Evolutionary conservation across 345 rosid species (phyloP), one percentile per base, ranked within the genome.

Genomic region (Hevea brasiliensis): DNA sequence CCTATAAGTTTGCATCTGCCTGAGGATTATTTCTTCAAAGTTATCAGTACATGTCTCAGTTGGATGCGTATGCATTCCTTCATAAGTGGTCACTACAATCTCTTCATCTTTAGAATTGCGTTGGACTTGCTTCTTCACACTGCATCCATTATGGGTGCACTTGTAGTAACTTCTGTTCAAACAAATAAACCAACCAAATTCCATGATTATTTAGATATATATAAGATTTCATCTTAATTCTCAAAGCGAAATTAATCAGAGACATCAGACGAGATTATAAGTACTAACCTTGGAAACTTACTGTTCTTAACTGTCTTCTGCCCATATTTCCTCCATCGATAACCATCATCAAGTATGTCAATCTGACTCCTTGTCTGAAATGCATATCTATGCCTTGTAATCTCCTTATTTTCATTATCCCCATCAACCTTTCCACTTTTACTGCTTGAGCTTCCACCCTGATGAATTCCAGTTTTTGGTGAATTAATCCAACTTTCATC

Each of bases 251-350:
- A 32, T 32, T 4, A 32, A 32, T 32, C 37, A 32, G 40, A 24
- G 2, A 41, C 23, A 42, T 3, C 0, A 61, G 37, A 65, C 10
- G 9, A 13, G 10, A 42, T 45, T 45, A 45, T 1, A 40, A 17
- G 24, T 29, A 42, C 41, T 73, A 17, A 85, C 88, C 88, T 82
- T 5, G 88, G 88, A 63, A 80, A 85, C 37, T 72, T 85, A 23
- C 65, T 65, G 53, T 79, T 72, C 76, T 85, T 85, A 0, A 85
- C 86, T 0, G 57, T 70, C 67, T 85, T 85, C 41, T 85, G 88
- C 0, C 88, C 88, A 70, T 85, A 81, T 76, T 85, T 82, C 76
- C 88, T 82, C 85, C 88, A 85, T 47, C 88, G 70, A 74, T 84
- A 84, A 0, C 88, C 86, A 79, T 85, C 86, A 77, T 85, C 88